Evolutionary conservation across 768 basidiomycete species (phyloP), one percentile per base, ranked within the genome.

Genomic region (Lactarius hengduanensis): DNA sequence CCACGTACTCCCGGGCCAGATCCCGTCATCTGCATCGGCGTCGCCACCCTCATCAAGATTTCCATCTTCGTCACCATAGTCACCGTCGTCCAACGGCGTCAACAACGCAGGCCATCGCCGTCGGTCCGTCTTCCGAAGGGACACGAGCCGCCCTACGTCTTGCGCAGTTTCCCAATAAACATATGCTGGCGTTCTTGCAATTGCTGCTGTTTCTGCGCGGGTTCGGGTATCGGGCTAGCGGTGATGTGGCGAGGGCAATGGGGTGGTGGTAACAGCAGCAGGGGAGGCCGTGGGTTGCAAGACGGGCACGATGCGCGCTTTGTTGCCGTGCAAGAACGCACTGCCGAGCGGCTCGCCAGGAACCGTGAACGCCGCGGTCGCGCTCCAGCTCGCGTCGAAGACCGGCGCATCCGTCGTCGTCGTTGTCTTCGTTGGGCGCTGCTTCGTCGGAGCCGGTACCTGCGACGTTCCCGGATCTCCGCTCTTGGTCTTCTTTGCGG

Each of bases 1-100:
- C 41, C 63, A 61, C 4, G 32, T 47, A 59, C 36, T 60, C 66
- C 41, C 57, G 0, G 61, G 66, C 66, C 66, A 63, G n/a, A 50
- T 40, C 0, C 61, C 61, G 13, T 43, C 43, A 32, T 58, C 36
- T 11, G 18, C 28, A 13, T 32, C 38, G 4, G 4, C 26, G 2
- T 47, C 8, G 13, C 20, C 45, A 0, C 9, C 32, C 32, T n/a
- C 8, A 10, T n/a, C n/a, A 4, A 28, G 13, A 15, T 26, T 32
- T 4, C 11, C 54, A 4, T 55, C 20, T 1, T 18, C 43, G 5
- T 20, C 18, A 16, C 9, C 34, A 2, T 50, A 6, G 32, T 34
- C 32, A 2, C 8, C 28, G 32, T 34, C 32, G 9, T 9, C 32
- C 32, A 34, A 34, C 32, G 9, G 32, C 32, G 9, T 9, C 32